These are phyloP conservation scores for Aspergillus luchuensis DNA, from an alignment of 2,329 filamentous ascomycete species.

Conservation along the genomic window DNA sequence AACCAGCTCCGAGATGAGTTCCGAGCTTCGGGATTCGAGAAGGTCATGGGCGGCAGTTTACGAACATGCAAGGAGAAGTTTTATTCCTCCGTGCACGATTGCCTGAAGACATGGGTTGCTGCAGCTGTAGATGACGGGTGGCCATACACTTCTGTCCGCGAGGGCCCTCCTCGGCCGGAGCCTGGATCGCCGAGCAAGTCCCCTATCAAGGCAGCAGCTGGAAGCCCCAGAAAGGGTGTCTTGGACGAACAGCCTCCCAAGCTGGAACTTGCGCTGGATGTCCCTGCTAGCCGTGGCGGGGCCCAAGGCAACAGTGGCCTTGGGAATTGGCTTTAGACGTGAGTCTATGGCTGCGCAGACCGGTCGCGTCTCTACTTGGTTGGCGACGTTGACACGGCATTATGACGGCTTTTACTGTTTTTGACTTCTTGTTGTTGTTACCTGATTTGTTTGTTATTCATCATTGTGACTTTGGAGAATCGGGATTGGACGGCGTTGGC, in stretches of 20 bases:
- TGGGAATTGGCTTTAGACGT: conserved; percentile 41
- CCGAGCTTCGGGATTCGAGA: conserved; percentile 84
- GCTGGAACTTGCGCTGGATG: conserved; percentile 54
- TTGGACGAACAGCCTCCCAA: conserved; percentile 58
- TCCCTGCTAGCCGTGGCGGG: conserved; percentile 26
- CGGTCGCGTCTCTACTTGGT: background rate
- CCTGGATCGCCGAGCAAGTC: conserved; percentile 48
- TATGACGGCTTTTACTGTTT: conserved; percentile 4
- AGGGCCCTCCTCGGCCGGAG: conserved; percentile 47
- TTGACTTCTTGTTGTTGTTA: conserved; percentile 17
- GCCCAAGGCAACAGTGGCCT: conserved; percentile 32
- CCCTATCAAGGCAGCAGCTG: conserved; percentile 46
- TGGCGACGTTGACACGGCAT: conserved; percentile 2
- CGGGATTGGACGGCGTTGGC: conserved; percentile 23
- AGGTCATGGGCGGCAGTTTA: conserved; percentile 79
- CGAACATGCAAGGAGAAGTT: conserved; percentile 97
- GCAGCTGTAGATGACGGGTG: conserved; percentile 86
- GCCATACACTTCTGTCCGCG: conserved; percentile 76
- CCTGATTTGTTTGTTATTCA: conserved; percentile 11
- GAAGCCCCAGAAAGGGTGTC: conserved; percentile 48
- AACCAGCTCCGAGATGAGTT: conserved; percentile 78
- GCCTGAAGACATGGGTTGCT: conserved; percentile 83
- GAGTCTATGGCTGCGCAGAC: background rate
- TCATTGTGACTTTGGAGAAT: conserved; percentile 11
- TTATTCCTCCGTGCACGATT: conserved; percentile 88